A percentile compares a stretch with the other conserved stretches of the same genome.
Evolutionary conservation across 441 rosid genomes (phyloP).

Genomic region (Corymbia citriodora): DNA sequence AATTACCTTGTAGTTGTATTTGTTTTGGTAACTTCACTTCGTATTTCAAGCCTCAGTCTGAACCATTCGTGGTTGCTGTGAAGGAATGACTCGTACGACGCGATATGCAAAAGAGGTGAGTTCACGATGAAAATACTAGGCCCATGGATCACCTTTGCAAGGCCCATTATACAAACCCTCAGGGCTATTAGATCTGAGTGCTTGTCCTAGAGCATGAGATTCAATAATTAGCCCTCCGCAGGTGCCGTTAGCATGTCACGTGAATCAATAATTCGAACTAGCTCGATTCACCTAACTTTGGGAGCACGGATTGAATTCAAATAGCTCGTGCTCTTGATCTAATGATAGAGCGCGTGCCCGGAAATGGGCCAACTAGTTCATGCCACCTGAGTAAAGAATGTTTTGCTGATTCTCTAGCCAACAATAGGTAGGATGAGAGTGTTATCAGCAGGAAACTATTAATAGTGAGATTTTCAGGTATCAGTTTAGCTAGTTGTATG

Average conservation of each 20-base stretch:
- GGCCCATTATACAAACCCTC: not conserved
- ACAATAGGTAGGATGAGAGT: not conserved
- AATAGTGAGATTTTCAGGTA: not conserved
- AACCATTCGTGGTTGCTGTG: not conserved
- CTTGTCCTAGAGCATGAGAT: not conserved
- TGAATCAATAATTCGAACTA: not conserved
- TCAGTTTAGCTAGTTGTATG: not conserved
- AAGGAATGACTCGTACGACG: not conserved
- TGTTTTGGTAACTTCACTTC: not conserved
- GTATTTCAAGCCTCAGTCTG: not conserved
- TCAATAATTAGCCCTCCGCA: not conserved
- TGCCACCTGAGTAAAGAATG: not conserved
- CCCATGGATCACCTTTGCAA: not conserved
- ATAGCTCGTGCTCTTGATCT: not conserved
- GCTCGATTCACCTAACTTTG: not conserved
- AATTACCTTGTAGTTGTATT: not conserved
- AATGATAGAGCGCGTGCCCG: not conserved
- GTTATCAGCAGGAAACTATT: accelerated
- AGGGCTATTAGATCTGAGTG: not conserved
- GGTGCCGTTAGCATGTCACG: not conserved
- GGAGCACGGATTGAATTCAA: not conserved
- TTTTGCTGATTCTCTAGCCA: not conserved
- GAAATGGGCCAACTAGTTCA: not conserved
- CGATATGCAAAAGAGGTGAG: not conserved
- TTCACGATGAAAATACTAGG: not conserved